A percentile compares a stretch with the other conserved stretches of the same genome.
Evolutionary conservation across 225 moss, liverwort and hornwort species (phyloP).

Genomic region (Pseudoscleropodium purum): DNA sequence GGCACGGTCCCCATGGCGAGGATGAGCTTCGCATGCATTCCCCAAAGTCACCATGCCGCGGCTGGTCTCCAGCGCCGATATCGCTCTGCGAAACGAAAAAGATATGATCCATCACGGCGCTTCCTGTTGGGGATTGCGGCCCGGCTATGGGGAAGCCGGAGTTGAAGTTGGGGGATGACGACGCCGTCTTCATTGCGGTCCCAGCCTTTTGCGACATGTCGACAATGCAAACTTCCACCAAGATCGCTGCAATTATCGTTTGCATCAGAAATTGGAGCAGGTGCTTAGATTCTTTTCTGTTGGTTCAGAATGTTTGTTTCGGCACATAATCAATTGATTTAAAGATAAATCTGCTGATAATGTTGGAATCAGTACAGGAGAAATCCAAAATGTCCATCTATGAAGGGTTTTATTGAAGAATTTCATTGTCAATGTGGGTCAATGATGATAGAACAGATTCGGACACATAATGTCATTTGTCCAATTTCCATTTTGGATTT

Average conservation of each 20-base stretch:
- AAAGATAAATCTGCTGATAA: background rate
- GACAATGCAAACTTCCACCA: background rate
- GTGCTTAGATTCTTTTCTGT: background rate
- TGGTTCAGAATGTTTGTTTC: background rate
- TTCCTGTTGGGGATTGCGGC: background rate
- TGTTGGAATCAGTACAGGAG: background rate
- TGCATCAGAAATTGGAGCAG: background rate
- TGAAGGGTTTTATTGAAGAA: background rate
- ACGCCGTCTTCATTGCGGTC: background rate
- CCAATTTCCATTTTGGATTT: background rate
- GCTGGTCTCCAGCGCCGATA: background rate
- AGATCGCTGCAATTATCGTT: background rate
- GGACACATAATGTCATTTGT: background rate
- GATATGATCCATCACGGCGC: constrained; percentile 6
- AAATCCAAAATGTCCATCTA: background rate
- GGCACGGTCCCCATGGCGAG: constrained; percentile 9
- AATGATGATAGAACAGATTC: background rate
- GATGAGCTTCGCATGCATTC: constrained; percentile 3
- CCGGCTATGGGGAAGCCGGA: constrained; percentile 1
- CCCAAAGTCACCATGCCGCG: background rate
- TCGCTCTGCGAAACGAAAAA: constrained; percentile 9
- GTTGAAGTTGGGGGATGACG: constrained; percentile 6
- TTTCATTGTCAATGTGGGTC: background rate
- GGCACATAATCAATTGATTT: background rate
- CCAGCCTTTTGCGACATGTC: background rate